Conservation (phyloP, 2,329 filamentous ascomycete genomes). For the Fusarium sarcochroum region DNA sequence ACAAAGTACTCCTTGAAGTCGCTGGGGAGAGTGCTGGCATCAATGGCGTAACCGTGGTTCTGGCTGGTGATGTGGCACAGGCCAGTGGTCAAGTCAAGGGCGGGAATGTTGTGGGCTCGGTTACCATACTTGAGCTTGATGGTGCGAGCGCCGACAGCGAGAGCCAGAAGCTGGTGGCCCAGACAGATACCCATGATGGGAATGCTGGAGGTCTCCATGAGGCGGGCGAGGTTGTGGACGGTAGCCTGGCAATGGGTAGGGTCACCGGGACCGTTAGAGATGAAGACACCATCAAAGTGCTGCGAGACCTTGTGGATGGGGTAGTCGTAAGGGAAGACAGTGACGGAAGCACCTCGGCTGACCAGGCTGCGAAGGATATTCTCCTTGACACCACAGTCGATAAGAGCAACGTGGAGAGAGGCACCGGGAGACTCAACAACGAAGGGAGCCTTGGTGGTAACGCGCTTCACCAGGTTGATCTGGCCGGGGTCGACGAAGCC, state of each 20-base stretch:
- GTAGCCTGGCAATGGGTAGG: slow-evolving; percentile 97
- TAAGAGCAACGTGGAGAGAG: slow-evolving; percentile 89
- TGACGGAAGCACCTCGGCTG: slow-evolving; percentile 90
- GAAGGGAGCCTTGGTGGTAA: slow-evolving; percentile 98
- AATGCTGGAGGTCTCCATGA: slow-evolving; percentile 92
- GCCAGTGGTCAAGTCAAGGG: slow-evolving; percentile 92
- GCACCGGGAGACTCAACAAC: slow-evolving; percentile 89
- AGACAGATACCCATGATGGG: slow-evolving; percentile 99
- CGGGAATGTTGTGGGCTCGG: slow-evolving; percentile 98
- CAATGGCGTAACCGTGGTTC: slow-evolving; percentile 98
- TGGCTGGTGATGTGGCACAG: slow-evolving; percentile 99
- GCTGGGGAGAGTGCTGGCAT: slow-evolving; percentile 81
- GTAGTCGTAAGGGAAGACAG: slow-evolving; percentile 96
- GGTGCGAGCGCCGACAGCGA: slow-evolving; percentile 89
- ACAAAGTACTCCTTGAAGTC: slow-evolving; percentile 99
- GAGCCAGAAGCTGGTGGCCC: slow-evolving; percentile 94
- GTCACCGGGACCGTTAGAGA: slow-evolving; percentile 98
- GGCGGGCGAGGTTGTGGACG: slow-evolving; percentile 88
- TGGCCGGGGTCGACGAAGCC: slow-evolving; percentile 94
- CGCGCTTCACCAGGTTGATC: slow-evolving; percentile 95
- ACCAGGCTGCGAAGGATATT: slow-evolving; percentile 98
- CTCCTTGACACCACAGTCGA: slow-evolving; percentile 99
- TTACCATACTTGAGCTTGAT: slow-evolving; percentile 99
- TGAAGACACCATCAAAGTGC: slow-evolving; percentile 98
- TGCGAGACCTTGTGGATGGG: slow-evolving; percentile 98